Evolutionary conservation across 257 asterid genomes (phyloP).

Genomic region (Handroanthus guayacan): DNA sequence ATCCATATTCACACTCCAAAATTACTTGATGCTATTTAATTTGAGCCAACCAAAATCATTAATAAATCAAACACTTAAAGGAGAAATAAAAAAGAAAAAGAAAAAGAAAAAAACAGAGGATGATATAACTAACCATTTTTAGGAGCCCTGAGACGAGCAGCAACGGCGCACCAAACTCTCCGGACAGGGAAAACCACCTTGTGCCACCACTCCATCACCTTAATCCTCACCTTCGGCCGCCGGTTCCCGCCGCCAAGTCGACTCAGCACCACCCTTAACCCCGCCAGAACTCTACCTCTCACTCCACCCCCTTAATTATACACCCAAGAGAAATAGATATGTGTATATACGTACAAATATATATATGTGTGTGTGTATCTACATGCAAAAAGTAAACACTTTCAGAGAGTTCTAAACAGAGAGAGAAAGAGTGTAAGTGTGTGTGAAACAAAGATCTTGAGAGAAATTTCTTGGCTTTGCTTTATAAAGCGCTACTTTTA

Average conservation of each 20-base stretch:
- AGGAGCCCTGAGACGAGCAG: conserved; percentile 58
- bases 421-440: conserved; percentile 2
- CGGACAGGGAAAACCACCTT: conserved; percentile 75
- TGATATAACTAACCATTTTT: conserved; percentile 54
- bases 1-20: background rate
- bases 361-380: too few relatives aligned
- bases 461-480: conserved; percentile 15
- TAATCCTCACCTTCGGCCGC: conserved; percentile 51
- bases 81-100: background rate
- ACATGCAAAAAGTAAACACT: conserved; percentile 1
- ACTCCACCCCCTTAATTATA: conserved; percentile 2
- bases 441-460: conserved; percentile 3
- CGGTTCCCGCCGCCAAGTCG: conserved; percentile 51
- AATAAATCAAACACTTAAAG: too few relatives aligned
- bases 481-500: conserved; percentile 20
- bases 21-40: background rate
- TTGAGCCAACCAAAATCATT: background rate
- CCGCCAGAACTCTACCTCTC: conserved; percentile 51
- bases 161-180: conserved; percentile 66
- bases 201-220: conserved; percentile 73
- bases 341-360: background rate
- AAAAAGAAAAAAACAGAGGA: background rate
- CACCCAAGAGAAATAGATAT: background rate
- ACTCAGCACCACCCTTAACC: conserved; percentile 53
- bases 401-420: background rate